Percentiles rank a stretch among this genome's conserved stretches.
These are phyloP conservation scores for Eucalyptus marginata DNA, from an alignment of 345 rosid species.

Conservation along the genomic window DNA sequence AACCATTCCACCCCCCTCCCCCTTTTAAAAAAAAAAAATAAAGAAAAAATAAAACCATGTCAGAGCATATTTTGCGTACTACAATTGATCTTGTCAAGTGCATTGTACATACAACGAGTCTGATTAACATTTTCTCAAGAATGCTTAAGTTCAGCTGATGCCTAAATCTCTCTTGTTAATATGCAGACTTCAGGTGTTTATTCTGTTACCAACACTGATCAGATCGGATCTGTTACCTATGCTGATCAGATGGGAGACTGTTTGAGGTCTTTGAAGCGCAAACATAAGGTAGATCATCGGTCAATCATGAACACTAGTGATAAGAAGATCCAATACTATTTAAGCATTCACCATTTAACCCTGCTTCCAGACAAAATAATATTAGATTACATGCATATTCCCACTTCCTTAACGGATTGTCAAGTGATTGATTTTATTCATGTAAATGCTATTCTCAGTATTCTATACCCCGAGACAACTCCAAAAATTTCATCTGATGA, in stretches of 20 bases:
- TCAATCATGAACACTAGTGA: neutral
- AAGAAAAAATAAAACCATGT: neutral
- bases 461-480: neutral
- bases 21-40: neutral
- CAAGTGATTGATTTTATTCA: neutral
- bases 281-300: slow-evolving; percentile 29
- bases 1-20: neutral
- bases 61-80: neutral
- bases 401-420: neutral
- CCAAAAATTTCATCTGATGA: neutral
- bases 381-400: neutral
- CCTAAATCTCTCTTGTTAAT: neutral
- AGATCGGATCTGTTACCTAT: slow-evolving; percentile 24
- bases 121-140: neutral
- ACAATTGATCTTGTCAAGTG: neutral
- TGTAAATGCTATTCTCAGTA: neutral
- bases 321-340: neutral
- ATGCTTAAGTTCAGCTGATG: neutral
- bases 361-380: neutral
- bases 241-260: slow-evolving; percentile 55
- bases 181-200: slow-evolving; percentile 14
- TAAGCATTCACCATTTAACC: neutral
- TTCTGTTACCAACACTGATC: slow-evolving; percentile 19
- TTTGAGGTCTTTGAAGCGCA: slow-evolving; percentile 52
- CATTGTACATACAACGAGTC: slow-evolving; percentile 16